Evolutionary conservation across 176 grass and related monocot genomes (phyloP), one percentile per base, ranked within the genome.

Genomic region (Zea luxurians): DNA sequence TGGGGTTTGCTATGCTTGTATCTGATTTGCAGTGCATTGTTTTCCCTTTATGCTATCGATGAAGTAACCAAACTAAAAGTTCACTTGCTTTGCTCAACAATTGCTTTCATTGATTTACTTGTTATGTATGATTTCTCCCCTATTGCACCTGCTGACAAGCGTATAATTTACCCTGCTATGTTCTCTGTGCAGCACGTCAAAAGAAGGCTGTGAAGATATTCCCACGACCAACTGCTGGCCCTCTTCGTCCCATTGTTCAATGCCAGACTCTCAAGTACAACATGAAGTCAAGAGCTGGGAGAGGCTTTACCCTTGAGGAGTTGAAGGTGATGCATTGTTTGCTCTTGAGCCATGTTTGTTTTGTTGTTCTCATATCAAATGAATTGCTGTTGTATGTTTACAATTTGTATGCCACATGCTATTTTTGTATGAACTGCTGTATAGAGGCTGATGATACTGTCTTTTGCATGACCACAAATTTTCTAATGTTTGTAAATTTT

Each of bases 151-250:
- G 27, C 27, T 27, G 27, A 27, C 27, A 27, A 27, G 27, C 15
- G 41, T 74, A 8, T 61, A 8, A 66, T 37, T 54, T 1, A 12
- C 4, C 10, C 11, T 77, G 47, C 4, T 52, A 58, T 48, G 13
- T 53, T 69, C 20, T 42, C 1, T 49, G 7, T 49, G 43, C 69
- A 97, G 94, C 94, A 76, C 91, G 94, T 10, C 94, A 97, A 40
- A 93, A 88, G 83, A 97, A 97, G 77, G 94, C 91, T 38, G 94
- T 93, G 40, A 93, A 97, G 82, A 91, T 93, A 59, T 97, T 97
- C 68, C 94, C 94, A 27, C 91, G 91, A 34, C 94, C 94, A 34
- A 97, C 91, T 44, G 73, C 91, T n/a, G 94, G 94, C 0, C 89
- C 86, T 7, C 79, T 97, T 64, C 94, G 85, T 10, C 94, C 94